Evolutionary conservation across 148 eudicot genomes (phyloP), one percentile per base, ranked within the genome.

Genomic region (Nyssa sinensis): DNA sequence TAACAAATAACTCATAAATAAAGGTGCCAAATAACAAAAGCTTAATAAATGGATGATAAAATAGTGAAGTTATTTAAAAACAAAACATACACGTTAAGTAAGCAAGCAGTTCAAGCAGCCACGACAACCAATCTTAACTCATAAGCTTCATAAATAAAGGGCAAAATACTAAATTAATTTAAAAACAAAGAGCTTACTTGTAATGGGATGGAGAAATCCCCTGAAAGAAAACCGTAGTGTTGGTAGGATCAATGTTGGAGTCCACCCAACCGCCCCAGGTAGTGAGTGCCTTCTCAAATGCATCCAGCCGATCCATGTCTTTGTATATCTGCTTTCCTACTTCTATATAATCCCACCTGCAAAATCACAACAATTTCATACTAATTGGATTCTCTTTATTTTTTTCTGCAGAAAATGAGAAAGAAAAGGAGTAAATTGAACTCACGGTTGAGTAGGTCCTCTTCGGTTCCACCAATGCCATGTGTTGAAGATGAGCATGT

Each of bases 401-500:
- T 8, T 14, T 8, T 41, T 41, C n/a, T n/a, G n/a, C n/a, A 14
- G 49, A 41, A 41, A 41, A 21, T 30, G 28, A 23, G 24, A 58
- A 8, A 70, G 13, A 62, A 23, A 29, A 29, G n/a, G 4, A 49
- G 12, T 31, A 8, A n/a, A 32, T 24, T 47, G 25, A 37, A 87
- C 92, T 60, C 17, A 95, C 98, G 96, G 97, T 85, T 95, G 98
- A 1, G 86, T 30, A 0, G 89, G 74, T 8, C 97, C 98, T 60
- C 96, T 84, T 3, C 98, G 97, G 58, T 82, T 83, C 98, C 98
- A 95, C 98, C 98, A 95, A 73, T 92, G 98, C 97, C 97, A 95
- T 12, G 97, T 92, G 80, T 95, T 95, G 82, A 95, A 95, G 49
- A 95, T 79, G 58, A 95, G 85, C 80, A 88, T 71, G 73, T 95